phyloP scores from a whole-genome alignment of 2,329 filamentous ascomycete genomes.

The Pseudogymnoascus sp. region DNA sequence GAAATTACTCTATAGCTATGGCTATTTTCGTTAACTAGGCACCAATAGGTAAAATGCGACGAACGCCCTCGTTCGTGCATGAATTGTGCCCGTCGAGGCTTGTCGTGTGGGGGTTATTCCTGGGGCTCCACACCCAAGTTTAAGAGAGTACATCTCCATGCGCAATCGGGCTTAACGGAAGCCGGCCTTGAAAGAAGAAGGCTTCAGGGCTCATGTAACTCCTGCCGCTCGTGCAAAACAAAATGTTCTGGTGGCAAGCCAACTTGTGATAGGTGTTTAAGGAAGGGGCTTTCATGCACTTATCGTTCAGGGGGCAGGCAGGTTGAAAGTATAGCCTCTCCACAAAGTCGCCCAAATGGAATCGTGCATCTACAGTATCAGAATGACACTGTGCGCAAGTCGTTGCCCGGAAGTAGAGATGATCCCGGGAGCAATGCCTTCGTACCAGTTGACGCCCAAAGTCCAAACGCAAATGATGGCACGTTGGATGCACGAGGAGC shows the following conservation, averaged over 20 bases:
- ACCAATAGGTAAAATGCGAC: conserved; percentile 10
- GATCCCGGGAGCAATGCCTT: neutral
- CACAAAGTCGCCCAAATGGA: neutral
- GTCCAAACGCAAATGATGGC: neutral
- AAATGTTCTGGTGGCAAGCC: conserved; percentile 17
- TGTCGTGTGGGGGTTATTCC: conserved; percentile 2
- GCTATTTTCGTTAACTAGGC: neutral
- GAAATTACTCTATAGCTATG: neutral
- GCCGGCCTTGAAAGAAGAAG: conserved; percentile 19
- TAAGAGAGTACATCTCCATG: neutral
- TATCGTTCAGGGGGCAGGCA: conserved; percentile 12
- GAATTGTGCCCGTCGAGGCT: conserved; percentile 7
- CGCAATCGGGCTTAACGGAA: conserved; percentile 14
- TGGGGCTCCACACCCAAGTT: neutral
- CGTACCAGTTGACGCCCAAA: neutral
- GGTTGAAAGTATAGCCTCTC: neutral
- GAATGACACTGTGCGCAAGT: neutral
- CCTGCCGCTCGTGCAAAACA: conserved; percentile 19
- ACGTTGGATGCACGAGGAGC: neutral
- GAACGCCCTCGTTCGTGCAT: conserved; percentile 7
- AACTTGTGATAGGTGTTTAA: conserved; percentile 16
- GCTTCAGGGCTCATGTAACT: conserved; percentile 18
- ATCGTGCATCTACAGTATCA: neutral
- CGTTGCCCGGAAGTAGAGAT: neutral
- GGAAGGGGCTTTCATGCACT: conserved; percentile 16